These are phyloP conservation scores for Dryadomyces quercus-mongolicae DNA, from an alignment of 2,329 filamentous ascomycete genomes.

Conservation along the genomic window DNA sequence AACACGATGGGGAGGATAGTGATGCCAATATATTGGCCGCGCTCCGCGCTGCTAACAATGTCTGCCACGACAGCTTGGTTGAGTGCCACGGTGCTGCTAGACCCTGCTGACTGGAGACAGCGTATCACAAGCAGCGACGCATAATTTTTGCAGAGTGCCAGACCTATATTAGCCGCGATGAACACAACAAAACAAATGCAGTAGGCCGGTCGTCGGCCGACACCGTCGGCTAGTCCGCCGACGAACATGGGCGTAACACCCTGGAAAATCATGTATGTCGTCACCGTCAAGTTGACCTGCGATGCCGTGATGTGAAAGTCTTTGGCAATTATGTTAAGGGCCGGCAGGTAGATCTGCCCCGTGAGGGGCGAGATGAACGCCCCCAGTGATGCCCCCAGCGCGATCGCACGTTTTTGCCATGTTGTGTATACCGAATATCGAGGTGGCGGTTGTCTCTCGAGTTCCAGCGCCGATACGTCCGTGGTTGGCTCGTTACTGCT, in stretches of 20 bases:
- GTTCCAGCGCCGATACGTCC: neutral
- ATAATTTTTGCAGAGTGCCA: conserved; percentile 37
- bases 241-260: conserved; percentile 45
- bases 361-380: conserved; percentile 32
- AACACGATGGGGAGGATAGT: conserved; percentile 35
- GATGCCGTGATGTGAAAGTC: conserved; percentile 25
- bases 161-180: conserved; percentile 37
- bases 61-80: conserved; percentile 48
- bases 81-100: conserved; percentile 46
- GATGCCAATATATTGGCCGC: conserved; percentile 45
- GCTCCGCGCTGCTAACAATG: conserved; percentile 47
- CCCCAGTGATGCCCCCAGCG: conserved; percentile 23
- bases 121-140: conserved; percentile 39
- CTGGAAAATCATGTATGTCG: conserved; percentile 48
- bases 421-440: conserved; percentile 24
- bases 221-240: conserved; percentile 39
- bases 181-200: conserved; percentile 39
- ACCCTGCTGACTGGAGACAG: conserved; percentile 44
- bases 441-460: conserved; percentile 7
- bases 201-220: conserved; percentile 40
- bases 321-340: conserved; percentile 31
- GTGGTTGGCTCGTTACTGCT: neutral
- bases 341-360: conserved; percentile 42
- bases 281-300: conserved; percentile 37
- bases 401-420: conserved; percentile 26